These are phyloP conservation scores for Penicillium mononematosum DNA, from an alignment of 495 filamentous ascomycete species.

Conservation along the genomic window DNA sequence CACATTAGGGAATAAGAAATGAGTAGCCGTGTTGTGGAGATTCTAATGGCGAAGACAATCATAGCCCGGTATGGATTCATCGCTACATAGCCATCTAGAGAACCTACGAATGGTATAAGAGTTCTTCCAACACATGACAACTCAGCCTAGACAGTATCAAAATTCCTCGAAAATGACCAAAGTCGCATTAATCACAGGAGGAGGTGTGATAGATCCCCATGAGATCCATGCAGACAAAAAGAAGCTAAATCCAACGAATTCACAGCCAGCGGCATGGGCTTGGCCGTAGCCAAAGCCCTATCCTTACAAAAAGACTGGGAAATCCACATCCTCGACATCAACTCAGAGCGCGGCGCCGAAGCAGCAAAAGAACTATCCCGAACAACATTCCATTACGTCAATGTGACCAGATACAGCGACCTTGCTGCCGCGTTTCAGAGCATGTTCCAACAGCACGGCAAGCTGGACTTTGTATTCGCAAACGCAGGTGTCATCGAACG, in stretches of 20 bases:
- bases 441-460: neutral
- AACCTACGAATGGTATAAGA: neutral
- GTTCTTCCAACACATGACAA: neutral
- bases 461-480: slow-evolving; percentile 25
- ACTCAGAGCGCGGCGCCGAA: slow-evolving; percentile 14
- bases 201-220: slow-evolving; percentile 14
- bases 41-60: neutral
- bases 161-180: slow-evolving; percentile 7
- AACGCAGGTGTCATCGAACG: slow-evolving; percentile 25
- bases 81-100: neutral
- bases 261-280: slow-evolving; percentile 22
- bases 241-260: neutral
- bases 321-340: slow-evolving; percentile 20
- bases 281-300: slow-evolving; percentile 15
- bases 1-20: neutral
- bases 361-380: slow-evolving; percentile 7
- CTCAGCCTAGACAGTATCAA: neutral
- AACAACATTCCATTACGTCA: slow-evolving; percentile 10
- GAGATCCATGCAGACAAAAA: neutral
- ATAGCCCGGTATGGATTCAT: neutral
- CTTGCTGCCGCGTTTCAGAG: slow-evolving; percentile 18
- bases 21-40: neutral
- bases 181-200: slow-evolving; percentile 26
- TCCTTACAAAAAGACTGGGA: slow-evolving; percentile 13
- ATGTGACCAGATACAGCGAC: slow-evolving; percentile 24